Conservation (phyloP, 2,329 filamentous ascomycete species). For the Pyrenophora graminea region DNA sequence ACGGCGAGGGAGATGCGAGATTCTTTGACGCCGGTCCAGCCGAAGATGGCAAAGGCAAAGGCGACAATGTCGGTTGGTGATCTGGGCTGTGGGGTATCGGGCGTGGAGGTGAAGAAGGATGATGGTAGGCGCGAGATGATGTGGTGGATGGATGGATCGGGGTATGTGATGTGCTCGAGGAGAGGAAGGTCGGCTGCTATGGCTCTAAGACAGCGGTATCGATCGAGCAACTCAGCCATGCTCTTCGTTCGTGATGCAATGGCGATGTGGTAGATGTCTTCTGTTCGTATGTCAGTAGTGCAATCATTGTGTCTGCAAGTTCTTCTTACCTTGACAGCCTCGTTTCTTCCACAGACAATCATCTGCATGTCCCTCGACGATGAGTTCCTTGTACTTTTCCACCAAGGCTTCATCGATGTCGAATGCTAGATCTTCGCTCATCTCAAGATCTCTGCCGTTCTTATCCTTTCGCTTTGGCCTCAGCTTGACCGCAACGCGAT, state of each 20-base stretch:
- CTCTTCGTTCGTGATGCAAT: conserved; percentile 46
- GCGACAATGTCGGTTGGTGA: conserved; percentile 30
- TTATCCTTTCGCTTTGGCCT: conserved; percentile 56
- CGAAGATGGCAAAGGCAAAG: conserved; percentile 49
- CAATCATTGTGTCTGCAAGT: background rate
- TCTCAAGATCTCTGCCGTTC: conserved; percentile 54
- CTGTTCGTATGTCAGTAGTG: conserved; percentile 41
- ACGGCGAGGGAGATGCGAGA: conserved; percentile 73
- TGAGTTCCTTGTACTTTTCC: conserved; percentile 73
- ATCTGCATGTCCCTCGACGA: conserved; percentile 75
- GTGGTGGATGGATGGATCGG: conserved; percentile 31
- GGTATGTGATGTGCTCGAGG: conserved; percentile 40
- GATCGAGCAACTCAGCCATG: conserved; percentile 43
- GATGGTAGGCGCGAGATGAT: conserved; percentile 33
- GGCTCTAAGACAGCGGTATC: conserved; percentile 47
- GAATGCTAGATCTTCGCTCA: conserved; percentile 52
- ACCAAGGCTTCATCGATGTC: conserved; percentile 67
- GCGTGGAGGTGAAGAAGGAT: conserved; percentile 30
- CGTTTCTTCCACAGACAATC: conserved; percentile 84
- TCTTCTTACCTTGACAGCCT: conserved; percentile 76
- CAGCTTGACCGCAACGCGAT: conserved; percentile 81
- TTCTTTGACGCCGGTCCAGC: conserved; percentile 59
- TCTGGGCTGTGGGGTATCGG: conserved; percentile 19
- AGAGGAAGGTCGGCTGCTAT: conserved; percentile 41
- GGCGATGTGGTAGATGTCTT: conserved; percentile 66